Base-by-base conservation (phyloP, 441 rosid species). In the Erysimum cheiri region DNA sequence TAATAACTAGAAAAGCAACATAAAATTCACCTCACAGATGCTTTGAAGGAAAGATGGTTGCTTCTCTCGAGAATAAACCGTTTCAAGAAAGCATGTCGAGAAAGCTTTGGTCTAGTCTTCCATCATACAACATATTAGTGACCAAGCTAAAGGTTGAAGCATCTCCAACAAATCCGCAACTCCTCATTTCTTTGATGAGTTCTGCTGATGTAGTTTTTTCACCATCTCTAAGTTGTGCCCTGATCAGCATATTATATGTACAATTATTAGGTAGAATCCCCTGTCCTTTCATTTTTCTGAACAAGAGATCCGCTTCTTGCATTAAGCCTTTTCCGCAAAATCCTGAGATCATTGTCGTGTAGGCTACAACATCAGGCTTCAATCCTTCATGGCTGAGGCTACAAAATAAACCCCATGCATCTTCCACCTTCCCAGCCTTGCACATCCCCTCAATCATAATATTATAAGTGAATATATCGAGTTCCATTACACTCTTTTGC, bases 391-490 rank as follows among this genome's bases (percentile, higher is more conserved):
- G 2, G 15, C 1, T 17, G 22, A 77, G 63, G 24, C 22, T 41
- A 17, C 6, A 2, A 56, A 70, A 80, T 1, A 77, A 17, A 4
- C 36, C 54, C 44, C 37, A 58, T 7, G 59, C 77, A n/a, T 39
- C 26, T 41, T 73, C 52, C 40, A 73, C 40, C 14, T 73, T 46
- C 11, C 60, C 76, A 36, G 50, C 56, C 12, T 70, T 74, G 39
- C 68, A 77, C 79, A 74, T 22, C 40, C 74, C 81, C 5, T 70
- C 22, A 24, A 76, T 72, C n/a, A 72, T 28, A 1, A 55, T 57
- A 54, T 0, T 72, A 59, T 54, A 72, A 8, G 10, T 39, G 12
- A 54, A 6, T 1, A 73, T 35, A 37, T 29, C 1, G 10, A 59
- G 82, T 2, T 52, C 28, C 5, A 70, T 31, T 8, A 36, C 31